Conservation (phyloP, 306 rosid species). For the Calophaca sinica region DNA sequence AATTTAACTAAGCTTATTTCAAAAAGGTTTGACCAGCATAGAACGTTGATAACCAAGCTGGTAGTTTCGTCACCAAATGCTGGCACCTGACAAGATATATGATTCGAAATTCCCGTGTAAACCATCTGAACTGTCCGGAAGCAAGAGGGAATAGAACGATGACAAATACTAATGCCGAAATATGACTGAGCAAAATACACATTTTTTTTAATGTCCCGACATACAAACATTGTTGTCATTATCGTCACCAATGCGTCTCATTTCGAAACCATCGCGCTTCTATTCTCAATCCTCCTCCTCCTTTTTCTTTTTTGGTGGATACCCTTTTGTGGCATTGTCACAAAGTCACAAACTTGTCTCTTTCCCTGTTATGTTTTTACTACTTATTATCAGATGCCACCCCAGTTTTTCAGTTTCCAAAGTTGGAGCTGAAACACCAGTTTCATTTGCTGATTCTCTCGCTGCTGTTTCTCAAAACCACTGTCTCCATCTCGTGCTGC, state of each 20-base stretch:
- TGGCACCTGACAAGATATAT: conserved; percentile 35
- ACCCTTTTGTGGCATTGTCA: conserved; percentile 36
- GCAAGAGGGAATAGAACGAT: neutral
- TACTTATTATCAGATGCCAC: conserved; percentile 4
- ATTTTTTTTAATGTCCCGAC: conserved; percentile 37
- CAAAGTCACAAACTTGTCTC: neutral
- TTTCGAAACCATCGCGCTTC: conserved; percentile 59
- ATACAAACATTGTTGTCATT: conserved; percentile 42
- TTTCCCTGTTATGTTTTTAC: neutral
- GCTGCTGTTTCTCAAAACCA: conserved; percentile 7
- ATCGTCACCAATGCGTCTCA: conserved; percentile 48
- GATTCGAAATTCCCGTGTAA: conserved; percentile 28
- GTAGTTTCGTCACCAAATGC: conserved; percentile 28
- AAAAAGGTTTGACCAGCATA: neutral
- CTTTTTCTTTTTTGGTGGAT: conserved; percentile 32
- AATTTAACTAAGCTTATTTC: conserved; percentile 41
- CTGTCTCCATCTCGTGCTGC: neutral
- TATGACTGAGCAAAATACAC: conserved; percentile 20
- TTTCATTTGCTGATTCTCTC: neutral
- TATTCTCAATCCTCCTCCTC: neutral
- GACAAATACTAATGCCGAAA: conserved; percentile 15
- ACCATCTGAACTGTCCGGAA: neutral
- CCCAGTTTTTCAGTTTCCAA: conserved; percentile 14
- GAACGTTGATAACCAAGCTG: conserved; percentile 45
- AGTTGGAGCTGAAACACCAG: conserved; percentile 4